Base-by-base conservation (phyloP, 129 eudicot species). In the Pittosporum tobira region DNA sequence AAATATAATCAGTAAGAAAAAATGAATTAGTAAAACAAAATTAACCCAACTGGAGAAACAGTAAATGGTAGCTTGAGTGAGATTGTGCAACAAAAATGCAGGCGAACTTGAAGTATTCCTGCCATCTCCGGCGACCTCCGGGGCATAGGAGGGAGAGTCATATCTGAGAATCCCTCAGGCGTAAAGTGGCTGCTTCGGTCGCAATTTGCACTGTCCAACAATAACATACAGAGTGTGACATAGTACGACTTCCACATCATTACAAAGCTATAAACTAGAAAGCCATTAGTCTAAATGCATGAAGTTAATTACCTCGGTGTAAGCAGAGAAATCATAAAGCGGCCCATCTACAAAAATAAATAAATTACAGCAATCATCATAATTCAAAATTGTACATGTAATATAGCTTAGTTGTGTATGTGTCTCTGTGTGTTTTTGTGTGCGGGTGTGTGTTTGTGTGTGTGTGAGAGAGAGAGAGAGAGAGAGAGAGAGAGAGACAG, bases 261-360 rank as follows among this genome's bases (percentile, higher is more conserved):
- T n/a, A n/a, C n/a, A n/a, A n/a, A n/a, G n/a, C n/a, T n/a, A n/a
- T n/a, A n/a, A n/a, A n/a, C n/a, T n/a, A n/a, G n/a, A n/a, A n/a
- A n/a, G n/a, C n/a, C n/a, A n/a, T n/a, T n/a, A n/a, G n/a, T n/a
- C n/a, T n/a, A n/a, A n/a, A n/a, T n/a, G n/a, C n/a, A n/a, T n/a
- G n/a, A n/a, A n/a, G n/a, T n/a, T n/a, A n/a, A n/a, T 21, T 62
- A 88, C 94, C 91, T 81, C 75, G 0, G 80, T 76, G 65, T 79
- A 88, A 42, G 96, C 96, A 51, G 91, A 69, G 26, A 73, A 81
- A 68, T 88, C 96, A 22, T 88, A 88, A 13, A 77, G 68, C 48
- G 85, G 83, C 46, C 74, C 85, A 67, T 81, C 94, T 88, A 83
- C 82, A 66, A 23, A 6, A 47, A 51, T n/a, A n/a, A n/a, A 68